Evolutionary conservation across 2,329 filamentous ascomycete genomes (phyloP).

Genomic region (Verticillium longisporum): DNA sequence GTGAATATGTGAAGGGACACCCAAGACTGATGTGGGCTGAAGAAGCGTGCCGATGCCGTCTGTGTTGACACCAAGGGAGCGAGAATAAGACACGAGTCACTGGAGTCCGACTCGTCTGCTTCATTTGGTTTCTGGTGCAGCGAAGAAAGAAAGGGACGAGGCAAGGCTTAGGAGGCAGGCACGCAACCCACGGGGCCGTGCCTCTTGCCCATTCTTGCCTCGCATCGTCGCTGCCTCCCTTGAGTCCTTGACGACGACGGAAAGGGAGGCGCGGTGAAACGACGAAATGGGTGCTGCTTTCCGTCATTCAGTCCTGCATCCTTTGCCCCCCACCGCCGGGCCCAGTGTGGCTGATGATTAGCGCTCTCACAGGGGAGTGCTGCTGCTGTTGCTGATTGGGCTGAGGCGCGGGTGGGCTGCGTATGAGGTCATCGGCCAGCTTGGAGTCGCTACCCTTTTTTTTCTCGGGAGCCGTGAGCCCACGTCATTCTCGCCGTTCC

Average conservation of each 20-base stretch:
- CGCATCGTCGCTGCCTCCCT: background rate
- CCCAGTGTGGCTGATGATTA: background rate
- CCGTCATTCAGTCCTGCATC: background rate
- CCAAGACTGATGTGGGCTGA: background rate
- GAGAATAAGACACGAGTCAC: background rate
- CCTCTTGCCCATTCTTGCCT: background rate
- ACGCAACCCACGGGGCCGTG: background rate
- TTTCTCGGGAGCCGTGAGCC: background rate
- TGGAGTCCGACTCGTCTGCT: background rate
- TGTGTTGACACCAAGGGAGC: background rate
- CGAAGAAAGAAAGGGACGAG: background rate
- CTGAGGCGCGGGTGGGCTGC: background rate
- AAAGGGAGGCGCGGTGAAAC: background rate
- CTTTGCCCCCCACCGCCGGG: background rate
- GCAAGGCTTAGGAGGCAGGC: background rate
- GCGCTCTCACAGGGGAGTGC: background rate
- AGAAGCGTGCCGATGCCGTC: background rate
- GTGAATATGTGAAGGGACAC: background rate
- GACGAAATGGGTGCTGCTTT: background rate
- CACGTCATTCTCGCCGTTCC: background rate
- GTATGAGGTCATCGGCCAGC: background rate
- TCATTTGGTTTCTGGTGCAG: background rate
- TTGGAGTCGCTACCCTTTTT: background rate
- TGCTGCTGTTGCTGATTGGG: background rate
- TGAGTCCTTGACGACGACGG: background rate